A percentile compares a stretch with the other conserved stretches of the same genome.
Conservation (phyloP, 2,329 filamentous ascomycete genomes). For the Venturia aucupariae region DNA sequence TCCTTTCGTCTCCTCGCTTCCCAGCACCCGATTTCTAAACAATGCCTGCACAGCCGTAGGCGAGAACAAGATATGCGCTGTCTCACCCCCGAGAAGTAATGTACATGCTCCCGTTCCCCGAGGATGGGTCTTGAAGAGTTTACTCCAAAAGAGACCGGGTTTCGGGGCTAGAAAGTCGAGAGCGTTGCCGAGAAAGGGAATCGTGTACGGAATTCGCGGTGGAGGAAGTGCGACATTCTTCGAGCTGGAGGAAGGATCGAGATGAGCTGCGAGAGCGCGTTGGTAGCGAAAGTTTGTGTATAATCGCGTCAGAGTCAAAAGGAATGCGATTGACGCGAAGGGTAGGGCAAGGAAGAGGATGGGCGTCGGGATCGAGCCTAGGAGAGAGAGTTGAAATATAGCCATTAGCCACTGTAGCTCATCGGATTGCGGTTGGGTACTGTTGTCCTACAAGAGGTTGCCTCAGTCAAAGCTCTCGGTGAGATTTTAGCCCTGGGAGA, state of each 20-base stretch:
- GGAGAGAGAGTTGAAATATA: background rate
- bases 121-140: slow-evolving; percentile 22
- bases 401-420: background rate
- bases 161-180: slow-evolving; percentile 20
- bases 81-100: slow-evolving; percentile 21
- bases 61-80: slow-evolving; percentile 22
- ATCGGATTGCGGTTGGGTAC: background rate
- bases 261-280: background rate
- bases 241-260: background rate
- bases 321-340: background rate
- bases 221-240: background rate
- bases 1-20: slow-evolving; percentile 21
- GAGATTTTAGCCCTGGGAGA: too few relatives aligned
- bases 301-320: background rate
- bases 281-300: slow-evolving; percentile 12
- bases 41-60: slow-evolving; percentile 21
- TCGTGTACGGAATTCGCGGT: slow-evolving; percentile 22
- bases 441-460: too few relatives aligned
- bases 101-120: slow-evolving; percentile 22
- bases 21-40: slow-evolving; percentile 20
- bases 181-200: slow-evolving; percentile 24
- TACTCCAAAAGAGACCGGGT: slow-evolving; percentile 21
- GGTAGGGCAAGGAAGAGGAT: background rate
- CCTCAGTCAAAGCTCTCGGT: too few relatives aligned
- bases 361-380: background rate